These are phyloP conservation scores for Talaromyces islandicus DNA, from an alignment of 2,329 filamentous ascomycete species.

Conservation along the genomic window DNA sequence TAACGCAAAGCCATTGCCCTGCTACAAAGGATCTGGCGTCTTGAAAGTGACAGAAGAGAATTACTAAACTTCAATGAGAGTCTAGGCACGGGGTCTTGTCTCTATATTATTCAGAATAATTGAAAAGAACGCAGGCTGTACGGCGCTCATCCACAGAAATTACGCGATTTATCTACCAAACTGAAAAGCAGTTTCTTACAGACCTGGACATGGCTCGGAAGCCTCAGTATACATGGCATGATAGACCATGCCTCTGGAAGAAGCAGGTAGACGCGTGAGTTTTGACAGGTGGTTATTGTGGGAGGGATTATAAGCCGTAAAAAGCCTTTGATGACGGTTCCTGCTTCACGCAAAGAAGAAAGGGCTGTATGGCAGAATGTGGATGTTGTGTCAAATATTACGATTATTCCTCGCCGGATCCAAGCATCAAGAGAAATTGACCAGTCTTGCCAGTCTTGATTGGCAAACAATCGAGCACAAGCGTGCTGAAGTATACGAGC, in stretches of 20 bases:
- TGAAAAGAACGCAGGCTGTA: background rate
- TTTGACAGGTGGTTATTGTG: background rate
- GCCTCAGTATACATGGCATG: background rate
- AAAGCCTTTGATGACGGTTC: background rate
- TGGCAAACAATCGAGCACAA: no score
- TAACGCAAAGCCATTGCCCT: no score
- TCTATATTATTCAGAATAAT: background rate
- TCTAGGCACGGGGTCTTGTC: background rate
- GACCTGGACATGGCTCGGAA: background rate
- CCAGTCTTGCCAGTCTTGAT: no score
- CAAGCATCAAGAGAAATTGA: no score
- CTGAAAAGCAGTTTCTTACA: background rate
- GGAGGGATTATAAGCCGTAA: background rate
- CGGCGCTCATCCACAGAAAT: background rate
- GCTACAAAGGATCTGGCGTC: no score
- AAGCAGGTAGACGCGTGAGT: background rate
- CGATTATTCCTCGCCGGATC: no score
- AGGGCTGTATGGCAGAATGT: background rate
- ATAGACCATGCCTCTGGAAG: background rate
- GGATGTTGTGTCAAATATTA: background rate
- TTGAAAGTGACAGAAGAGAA: no score
- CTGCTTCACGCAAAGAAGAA: background rate
- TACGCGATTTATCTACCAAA: background rate
- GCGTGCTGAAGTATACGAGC: no score
- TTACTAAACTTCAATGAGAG: no score